These are phyloP conservation scores for Passiflora organensis DNA, from an alignment of 345 rosid genomes.

Conservation along the genomic window DNA sequence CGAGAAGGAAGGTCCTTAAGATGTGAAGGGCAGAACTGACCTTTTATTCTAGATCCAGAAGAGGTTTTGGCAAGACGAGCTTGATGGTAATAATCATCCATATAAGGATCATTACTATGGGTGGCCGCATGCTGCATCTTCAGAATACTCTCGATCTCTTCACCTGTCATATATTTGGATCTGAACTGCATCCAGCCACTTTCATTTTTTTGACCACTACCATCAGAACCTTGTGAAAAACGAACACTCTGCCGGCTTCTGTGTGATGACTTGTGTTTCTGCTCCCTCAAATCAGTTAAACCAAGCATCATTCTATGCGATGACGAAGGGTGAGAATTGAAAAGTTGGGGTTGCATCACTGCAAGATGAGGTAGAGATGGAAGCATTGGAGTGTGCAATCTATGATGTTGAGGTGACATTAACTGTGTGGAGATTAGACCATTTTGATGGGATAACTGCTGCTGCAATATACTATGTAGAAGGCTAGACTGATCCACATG, in stretches of 20 bases:
- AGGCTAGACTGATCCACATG: conserved; percentile 65
- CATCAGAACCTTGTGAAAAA: conserved; percentile 65
- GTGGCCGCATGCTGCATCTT: conserved; percentile 92
- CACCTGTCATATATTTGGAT: conserved; percentile 92
- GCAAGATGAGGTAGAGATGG: conserved; percentile 71
- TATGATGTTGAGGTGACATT: conserved; percentile 58
- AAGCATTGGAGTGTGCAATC: conserved; percentile 44
- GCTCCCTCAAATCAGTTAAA: conserved; percentile 54
- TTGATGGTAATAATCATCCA: conserved; percentile 94
- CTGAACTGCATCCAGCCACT: conserved; percentile 58
- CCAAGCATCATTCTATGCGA: conserved; percentile 55
- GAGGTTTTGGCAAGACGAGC: conserved; percentile 71
- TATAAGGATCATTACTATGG: conserved; percentile 73
- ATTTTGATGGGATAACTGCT: conserved; percentile 58
- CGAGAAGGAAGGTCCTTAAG: conserved; percentile 74
- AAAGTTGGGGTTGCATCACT: conserved; percentile 64
- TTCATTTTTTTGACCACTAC: conserved; percentile 78
- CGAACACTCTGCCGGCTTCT: conserved; percentile 55
- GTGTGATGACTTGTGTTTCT: conserved; percentile 61
- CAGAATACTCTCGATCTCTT: conserved; percentile 92
- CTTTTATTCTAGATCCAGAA: conserved; percentile 52
- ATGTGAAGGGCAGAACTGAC: conserved; percentile 72
- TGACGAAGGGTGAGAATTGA: conserved; percentile 50
- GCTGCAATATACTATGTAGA: conserved; percentile 60
- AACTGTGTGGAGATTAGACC: conserved; percentile 58